Evolutionary conservation across 805 yeast species (phyloP), one percentile per base, ranked within the genome.

Genomic region (Priceomyces carsonii): DNA sequence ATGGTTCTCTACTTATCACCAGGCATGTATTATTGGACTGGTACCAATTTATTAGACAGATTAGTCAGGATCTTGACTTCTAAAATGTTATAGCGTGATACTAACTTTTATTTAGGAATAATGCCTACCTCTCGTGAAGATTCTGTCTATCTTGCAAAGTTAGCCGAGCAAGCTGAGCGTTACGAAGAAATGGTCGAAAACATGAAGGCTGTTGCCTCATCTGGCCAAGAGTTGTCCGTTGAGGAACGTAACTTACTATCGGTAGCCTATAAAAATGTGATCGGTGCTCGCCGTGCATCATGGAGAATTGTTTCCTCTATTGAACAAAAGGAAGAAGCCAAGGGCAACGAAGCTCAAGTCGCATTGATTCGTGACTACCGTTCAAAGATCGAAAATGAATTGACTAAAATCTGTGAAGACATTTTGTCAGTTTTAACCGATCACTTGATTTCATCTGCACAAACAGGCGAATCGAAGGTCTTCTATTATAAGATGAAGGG

Each of bases 401-500:
- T 91, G 58, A 79, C 89, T 48, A 85, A 84, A 65, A 90, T 91
- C 59, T 89, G 97, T 70, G 95, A 88, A 59, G 97, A 90, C 65
- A 90, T 93, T 57, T 74, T 93, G 58, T 73, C 82, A 26, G 96
- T 91, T 44, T 79, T 93, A 62, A 82, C 88, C 49, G 77, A 85
- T 56, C 95, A 89, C 67, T 82, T 91, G 67, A 88, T 91, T 57
- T 90, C 96, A 51, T 76, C 91, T 45, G 97, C 98, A 45, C 87
- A 84, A 63, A 80, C 95, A 49, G 97, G 97, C 58, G 99, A 93
- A 73, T 89, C 96, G 33, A 89, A 91, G 77, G 98, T 91, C 38
- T 91, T 91, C 71, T 91, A 91, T 79, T 89, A 87, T 75, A 91
- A 91, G 80, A 91, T 91, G 98, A 91, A 91, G 76, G 99, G 98